These are phyloP conservation scores for Rhodomyrtus tomentosa DNA, from an alignment of 345 rosid genomes.

Conservation along the genomic window DNA sequence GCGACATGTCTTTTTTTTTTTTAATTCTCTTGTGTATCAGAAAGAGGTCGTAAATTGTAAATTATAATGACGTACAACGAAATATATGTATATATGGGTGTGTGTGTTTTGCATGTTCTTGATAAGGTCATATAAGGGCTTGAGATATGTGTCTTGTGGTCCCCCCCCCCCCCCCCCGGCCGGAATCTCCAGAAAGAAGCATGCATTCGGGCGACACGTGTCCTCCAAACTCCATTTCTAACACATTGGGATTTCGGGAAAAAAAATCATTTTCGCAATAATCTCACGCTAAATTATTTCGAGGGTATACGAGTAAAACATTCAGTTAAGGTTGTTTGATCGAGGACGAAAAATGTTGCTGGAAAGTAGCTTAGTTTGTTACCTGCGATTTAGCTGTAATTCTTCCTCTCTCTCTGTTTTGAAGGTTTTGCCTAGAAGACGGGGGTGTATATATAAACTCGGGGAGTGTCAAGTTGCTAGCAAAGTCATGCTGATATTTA, in stretches of 20 bases:
- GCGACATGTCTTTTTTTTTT: background rate
- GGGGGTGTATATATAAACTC: background rate
- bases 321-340: background rate
- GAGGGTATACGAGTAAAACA: background rate
- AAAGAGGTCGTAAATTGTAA: background rate
- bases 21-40: background rate
- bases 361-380: background rate
- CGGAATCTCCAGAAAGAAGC: background rate
- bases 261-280: too few species aligned
- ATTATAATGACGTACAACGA: background rate
- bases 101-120: background rate
- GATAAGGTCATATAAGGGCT: background rate
- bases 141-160: background rate
- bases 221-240: background rate
- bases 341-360: background rate
- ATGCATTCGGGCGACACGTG: slow-evolving; percentile 3
- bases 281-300: background rate
- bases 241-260: slow-evolving; percentile 14
- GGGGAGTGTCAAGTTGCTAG: background rate
- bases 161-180: background rate
- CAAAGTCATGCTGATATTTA: background rate
- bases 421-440: background rate
- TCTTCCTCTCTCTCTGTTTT: background rate
- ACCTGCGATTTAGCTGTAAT: background rate
- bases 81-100: background rate